These are phyloP conservation scores for Gracilaria gracilis DNA, from an alignment of 23 red algal species.

Conservation along the genomic window DNA sequence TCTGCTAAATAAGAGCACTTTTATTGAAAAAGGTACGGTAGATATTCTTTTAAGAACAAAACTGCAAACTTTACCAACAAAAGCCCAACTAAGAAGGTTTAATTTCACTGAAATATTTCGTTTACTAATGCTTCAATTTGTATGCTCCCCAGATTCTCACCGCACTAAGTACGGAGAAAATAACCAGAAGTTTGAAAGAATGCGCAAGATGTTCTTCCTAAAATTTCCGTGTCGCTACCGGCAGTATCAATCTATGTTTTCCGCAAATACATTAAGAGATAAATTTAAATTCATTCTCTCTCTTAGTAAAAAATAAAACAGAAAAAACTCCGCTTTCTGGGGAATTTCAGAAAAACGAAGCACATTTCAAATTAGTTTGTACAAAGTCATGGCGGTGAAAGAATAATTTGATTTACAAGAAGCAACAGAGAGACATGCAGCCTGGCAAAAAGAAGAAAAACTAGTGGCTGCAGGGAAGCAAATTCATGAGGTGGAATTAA, in stretches of 20 bases:
- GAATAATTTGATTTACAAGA: constrained; percentile 9
- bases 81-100: constrained; percentile 2
- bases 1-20: no score
- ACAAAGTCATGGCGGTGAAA: constrained; percentile 4
- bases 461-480: constrained; percentile 20
- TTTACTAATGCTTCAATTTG: background rate
- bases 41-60: no score
- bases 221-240: background rate
- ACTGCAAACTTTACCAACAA: no score
- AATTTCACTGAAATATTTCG: background rate
- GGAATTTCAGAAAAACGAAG: constrained; percentile 5
- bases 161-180: constrained; percentile 1
- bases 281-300: background rate
- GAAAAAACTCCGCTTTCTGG: background rate
- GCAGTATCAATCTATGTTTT: background rate
- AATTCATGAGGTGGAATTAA: background rate
- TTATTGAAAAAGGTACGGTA: no score
- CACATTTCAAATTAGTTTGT: background rate
- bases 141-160: background rate
- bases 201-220: background rate
- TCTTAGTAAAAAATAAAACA: background rate
- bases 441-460: background rate
- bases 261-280: background rate
- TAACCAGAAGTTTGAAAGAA: background rate
- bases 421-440: background rate